A percentile compares a stretch with the other conserved stretches of the same genome.
Conservation (phyloP, 805 yeast species). For the Starmerella tilneyi region DNA sequence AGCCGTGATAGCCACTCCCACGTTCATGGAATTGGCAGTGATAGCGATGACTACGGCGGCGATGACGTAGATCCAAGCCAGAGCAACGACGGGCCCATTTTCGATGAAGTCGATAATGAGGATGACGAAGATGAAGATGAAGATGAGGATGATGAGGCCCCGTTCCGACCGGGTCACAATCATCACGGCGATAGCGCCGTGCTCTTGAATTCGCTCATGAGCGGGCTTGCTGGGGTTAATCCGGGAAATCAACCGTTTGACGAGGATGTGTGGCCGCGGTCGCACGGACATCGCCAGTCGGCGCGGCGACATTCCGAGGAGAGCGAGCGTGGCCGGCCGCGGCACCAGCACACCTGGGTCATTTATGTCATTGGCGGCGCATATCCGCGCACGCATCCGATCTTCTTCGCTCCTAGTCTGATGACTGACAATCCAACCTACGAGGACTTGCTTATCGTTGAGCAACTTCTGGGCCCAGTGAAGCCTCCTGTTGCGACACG, state of each 20-base stretch:
- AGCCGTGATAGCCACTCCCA: no score
- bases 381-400: conserved; percentile 42
- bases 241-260: background rate
- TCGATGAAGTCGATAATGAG: conserved; percentile 1
- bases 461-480: conserved; percentile 40
- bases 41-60: no score
- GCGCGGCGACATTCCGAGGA: background rate
- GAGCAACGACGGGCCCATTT: background rate
- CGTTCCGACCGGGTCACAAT: background rate
- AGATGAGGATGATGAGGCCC: background rate
- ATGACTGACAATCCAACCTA: conserved; percentile 42
- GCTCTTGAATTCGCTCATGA: conserved; percentile 1
- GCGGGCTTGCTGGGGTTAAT: background rate
- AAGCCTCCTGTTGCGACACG: conserved; percentile 38
- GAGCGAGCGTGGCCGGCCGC: background rate
- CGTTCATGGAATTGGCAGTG: no score
- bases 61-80: background rate
- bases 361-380: conserved; percentile 52
- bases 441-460: conserved; percentile 41
- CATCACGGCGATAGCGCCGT: background rate
- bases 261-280: conserved; percentile 1
- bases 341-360: conserved; percentile 37
- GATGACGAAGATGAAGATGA: background rate
- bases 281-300: background rate
- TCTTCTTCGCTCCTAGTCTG: conserved; percentile 40